Evolutionary conservation across 108 stramenopile genomes (phyloP), one percentile per base, ranked within the genome.

Genomic region (Aurantiochytrium sp.): DNA sequence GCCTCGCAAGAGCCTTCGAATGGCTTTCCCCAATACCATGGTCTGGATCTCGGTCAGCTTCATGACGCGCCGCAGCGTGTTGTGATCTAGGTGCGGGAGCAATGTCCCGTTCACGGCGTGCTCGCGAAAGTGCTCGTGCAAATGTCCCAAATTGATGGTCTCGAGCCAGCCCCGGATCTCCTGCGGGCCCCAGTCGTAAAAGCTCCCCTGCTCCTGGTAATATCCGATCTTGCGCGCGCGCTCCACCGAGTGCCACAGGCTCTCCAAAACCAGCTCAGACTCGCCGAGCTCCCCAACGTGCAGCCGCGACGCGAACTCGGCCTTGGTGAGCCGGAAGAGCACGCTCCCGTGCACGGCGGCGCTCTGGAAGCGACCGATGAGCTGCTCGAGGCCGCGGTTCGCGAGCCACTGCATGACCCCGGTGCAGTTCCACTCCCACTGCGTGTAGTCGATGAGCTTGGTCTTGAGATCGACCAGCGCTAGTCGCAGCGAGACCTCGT

Each of bases 351-450:
- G 73, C 45, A 81, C 73, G 21, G 73, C 73, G 0, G 73, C 73
- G 30, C 42, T 48, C 27, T 48, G 39, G 24, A 81, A 81, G 10
- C 73, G 36, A 10, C 73, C 73, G 12, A 48, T 48, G 39, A 81
- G 73, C 42, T 48, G 73, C 39, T 81, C 73, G 12, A 81, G 45
- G 17, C 73, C 73, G 6, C 73, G 73, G 12, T n/a, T 48, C 24
- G 73, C 39, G 36, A 81, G 73, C 73, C 73, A 81, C 73, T 81
- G 42, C 73, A 81, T 48, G 1, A 81, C 73, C 0, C 73, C 73
- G 12, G 73, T 81, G 73, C 73, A 81, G 73, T 48, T 81, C 73
- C 73, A 81, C 2, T 81, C 73, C 73, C 73, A 81, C 12, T 22
- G 21, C 8, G 73, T 81, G 3, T 81, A 81, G 73, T 81, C 73